These are phyloP conservation scores for Chalciporus pseudorubinellus DNA, from an alignment of 768 basidiomycete genomes.

Conservation along the genomic window DNA sequence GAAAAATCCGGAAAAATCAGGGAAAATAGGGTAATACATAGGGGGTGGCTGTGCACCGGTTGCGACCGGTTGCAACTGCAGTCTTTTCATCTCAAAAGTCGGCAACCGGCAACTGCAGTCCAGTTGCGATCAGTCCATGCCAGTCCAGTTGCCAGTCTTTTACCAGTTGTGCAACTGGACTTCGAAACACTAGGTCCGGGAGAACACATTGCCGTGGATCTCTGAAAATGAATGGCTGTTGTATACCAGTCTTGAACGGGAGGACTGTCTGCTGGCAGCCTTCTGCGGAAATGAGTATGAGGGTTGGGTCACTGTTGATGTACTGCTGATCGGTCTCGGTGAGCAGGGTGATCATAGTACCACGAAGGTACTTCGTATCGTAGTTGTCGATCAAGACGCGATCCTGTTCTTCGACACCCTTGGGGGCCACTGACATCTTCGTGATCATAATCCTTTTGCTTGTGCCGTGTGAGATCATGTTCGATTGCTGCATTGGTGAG, in stretches of 20 bases:
- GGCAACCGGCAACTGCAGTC: no score
- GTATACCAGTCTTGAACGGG: conserved; percentile 43
- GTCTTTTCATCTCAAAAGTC: no score
- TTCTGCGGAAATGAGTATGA: conserved; percentile 43
- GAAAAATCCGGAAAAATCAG: no score
- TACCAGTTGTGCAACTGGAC: no score
- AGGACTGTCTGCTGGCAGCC: conserved; percentile 50
- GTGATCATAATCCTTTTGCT: conserved; percentile 77
- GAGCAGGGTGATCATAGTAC: conserved; percentile 56
- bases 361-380: conserved; percentile 54
- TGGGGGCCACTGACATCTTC: conserved; percentile 67
- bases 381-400: conserved; percentile 72
- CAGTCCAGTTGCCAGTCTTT: no score
- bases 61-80: no score
- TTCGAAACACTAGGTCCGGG: no score
- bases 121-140: no score
- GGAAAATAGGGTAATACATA: no score
- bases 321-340: conserved; percentile 51
- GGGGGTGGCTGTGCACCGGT: no score
- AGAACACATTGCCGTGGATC: conserved; percentile 31
- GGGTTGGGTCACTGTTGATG: conserved; percentile 49
- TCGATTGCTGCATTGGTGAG: conserved; percentile 51
- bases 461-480: conserved; percentile 63
- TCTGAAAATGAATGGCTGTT: conserved; percentile 28
- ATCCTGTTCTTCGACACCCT: conserved; percentile 66